Base-by-base conservation (phyloP, 164 flowering plant species). In the Macadamia integrifolia region DNA sequence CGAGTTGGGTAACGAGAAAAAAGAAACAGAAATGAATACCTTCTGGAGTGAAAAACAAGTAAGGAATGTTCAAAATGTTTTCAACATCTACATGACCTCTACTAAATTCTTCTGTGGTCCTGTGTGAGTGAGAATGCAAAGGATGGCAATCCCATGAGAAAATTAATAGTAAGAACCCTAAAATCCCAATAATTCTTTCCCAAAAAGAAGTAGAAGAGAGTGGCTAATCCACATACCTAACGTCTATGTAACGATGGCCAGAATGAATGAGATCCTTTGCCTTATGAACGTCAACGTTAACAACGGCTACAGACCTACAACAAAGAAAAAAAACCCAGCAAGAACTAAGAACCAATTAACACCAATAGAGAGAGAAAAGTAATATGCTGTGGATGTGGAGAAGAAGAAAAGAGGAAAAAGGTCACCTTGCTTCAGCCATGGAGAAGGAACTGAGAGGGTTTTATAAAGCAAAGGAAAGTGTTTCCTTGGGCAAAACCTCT, bases 91-190 rank as follows among this genome's bases (percentile, higher is more conserved):
- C 79, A 74, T 90, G 91, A 17, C 96, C 92, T 29, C 74, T 77
- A 66, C 79, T 78, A 81, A 75, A 91, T 77, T 93, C 98, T 75
- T 89, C 98, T 67, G 58, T 84, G 1, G 97, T 86, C 86, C 98
- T 93, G 68, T 43, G n/a, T n/a, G n/a, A n/a, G n/a, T n/a, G n/a
- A n/a, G 10, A 10, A 35, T 40, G 14, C 55, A 53, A 43, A 30
- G 40, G 46, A 50, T 6, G 40, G 0, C 53, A 68, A 68, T 30
- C 31, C 31, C 6, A 6, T 14, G 4, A 18, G 11, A 62, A 62
- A 14, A 43, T n/a, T 8, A 3, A 6, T 23, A 8, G 3, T 44
- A 18, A 29, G 0, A 7, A 35, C 1, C 40, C 40, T 35, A 35
- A 4, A 4, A 35, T 35, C 40, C 40, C 40, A n/a, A 35, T 35